Evolutionary conservation across 1,139 yeast genomes (phyloP).

Genomic region (Geotrichum klebahnii): DNA sequence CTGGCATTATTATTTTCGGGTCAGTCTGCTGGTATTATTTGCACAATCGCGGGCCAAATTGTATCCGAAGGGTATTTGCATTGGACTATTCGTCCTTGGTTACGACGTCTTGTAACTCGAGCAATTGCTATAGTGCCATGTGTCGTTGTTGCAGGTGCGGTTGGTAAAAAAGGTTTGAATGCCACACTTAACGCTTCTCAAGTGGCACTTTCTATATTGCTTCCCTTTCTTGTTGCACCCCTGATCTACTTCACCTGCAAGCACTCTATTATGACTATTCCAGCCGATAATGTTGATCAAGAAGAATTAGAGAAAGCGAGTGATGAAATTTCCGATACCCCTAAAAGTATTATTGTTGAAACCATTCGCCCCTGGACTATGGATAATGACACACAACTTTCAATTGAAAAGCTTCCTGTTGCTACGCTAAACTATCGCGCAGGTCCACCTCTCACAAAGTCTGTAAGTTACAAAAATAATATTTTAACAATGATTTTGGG

Average conservation of each 20-base stretch:
- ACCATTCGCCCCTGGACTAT: not conserved
- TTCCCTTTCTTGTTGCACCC: constrained; percentile 76
- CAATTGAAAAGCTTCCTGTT: not conserved
- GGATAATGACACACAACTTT: not conserved
- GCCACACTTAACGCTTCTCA: constrained; percentile 74
- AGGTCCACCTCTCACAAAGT: constrained; percentile 33
- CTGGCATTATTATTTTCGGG: constrained; percentile 91
- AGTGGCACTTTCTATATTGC: constrained; percentile 64
- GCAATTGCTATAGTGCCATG: constrained; percentile 86
- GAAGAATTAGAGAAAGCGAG: not conserved
- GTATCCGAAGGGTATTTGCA: constrained; percentile 88
- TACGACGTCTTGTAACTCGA: constrained; percentile 78
- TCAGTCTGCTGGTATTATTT: constrained; percentile 96
- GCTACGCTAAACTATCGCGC: not conserved
- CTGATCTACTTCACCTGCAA: constrained; percentile 68
- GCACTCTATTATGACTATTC: constrained; percentile 57
- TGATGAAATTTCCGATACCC: not conserved
- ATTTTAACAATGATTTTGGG: constrained; percentile 54
- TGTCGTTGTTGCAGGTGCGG: constrained; percentile 64
- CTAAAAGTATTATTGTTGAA: no score
- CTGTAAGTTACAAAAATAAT: constrained; percentile 47
- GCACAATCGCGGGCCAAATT: constrained; percentile 95
- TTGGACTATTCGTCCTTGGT: constrained; percentile 84
- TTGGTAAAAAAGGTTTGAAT: constrained; percentile 85
- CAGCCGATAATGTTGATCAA: constrained; percentile 40